Conservation (phyloP, 495 filamentous ascomycete genomes). For the Penicillium verhagenii region DNA sequence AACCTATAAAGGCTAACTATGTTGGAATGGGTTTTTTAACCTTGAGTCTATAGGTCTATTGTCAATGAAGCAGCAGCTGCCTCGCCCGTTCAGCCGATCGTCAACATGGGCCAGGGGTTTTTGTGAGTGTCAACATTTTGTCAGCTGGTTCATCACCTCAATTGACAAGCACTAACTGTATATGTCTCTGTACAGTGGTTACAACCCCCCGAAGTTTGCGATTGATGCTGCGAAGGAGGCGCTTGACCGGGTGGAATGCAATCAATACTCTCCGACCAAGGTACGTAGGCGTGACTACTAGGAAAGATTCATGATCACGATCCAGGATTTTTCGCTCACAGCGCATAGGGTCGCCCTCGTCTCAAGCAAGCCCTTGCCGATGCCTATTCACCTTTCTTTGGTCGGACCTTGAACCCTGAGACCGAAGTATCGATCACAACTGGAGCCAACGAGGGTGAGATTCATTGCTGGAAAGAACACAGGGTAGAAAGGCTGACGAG, state of each 20-base stretch:
- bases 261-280: conserved; percentile 96
- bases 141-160: not conserved
- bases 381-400: conserved; percentile 85
- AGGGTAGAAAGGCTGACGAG: not conserved
- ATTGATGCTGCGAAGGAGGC: conserved; percentile 87
- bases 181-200: conserved; percentile 56
- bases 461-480: not conserved
- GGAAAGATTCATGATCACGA: not conserved
- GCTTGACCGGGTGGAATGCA: conserved; percentile 91
- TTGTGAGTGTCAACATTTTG: conserved; percentile 51
- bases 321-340: conserved; percentile 15
- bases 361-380: conserved; percentile 88
- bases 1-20: not conserved
- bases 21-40: not conserved
- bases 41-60: conserved; percentile 64
- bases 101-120: conserved; percentile 97
- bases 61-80: conserved; percentile 88
- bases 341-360: conserved; percentile 69
- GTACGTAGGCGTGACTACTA: conserved; percentile 26
- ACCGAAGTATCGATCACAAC: conserved; percentile 94
- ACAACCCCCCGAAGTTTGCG: conserved; percentile 92
- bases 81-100: conserved; percentile 85
- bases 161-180: not conserved
- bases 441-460: conserved; percentile 85
- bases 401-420: conserved; percentile 74